phyloP scores from a whole-genome alignment of 75 land plant genomes.

The Cupressus sempervirens region DNA sequence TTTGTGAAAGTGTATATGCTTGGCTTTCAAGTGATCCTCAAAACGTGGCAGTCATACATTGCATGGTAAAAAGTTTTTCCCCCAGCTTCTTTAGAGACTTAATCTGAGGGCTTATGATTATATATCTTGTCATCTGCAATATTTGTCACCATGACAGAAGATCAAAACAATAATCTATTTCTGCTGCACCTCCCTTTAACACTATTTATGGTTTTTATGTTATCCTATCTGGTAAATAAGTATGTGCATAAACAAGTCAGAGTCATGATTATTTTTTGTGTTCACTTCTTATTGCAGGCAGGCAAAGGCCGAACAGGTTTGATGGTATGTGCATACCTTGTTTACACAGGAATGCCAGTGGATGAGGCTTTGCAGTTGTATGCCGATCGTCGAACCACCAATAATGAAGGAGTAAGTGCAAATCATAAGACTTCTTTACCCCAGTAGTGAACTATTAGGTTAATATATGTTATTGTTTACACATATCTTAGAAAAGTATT shows the following conservation, averaged over 20 bases:
- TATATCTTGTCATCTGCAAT: neutral
- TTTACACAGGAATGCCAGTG: slow-evolving; percentile 61
- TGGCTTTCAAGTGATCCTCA: slow-evolving; percentile 60
- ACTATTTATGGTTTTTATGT: neutral
- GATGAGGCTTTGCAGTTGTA: slow-evolving; percentile 63
- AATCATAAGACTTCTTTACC: neutral
- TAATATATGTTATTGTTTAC: neutral
- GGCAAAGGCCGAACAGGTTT: slow-evolving; percentile 84
- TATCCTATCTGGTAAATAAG: neutral
- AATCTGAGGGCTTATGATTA: neutral
- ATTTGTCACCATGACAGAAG: neutral
- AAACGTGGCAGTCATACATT: slow-evolving; percentile 69
- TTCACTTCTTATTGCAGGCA: slow-evolving; percentile 37
- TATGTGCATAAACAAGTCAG: neutral
- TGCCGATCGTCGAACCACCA: slow-evolving; percentile 57
- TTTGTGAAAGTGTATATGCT: slow-evolving; percentile 63
- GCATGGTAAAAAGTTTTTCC: slow-evolving; percentile 42
- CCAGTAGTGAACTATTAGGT: neutral
- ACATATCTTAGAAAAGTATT: neutral
- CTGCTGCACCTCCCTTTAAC: neutral
- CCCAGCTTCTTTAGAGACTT: neutral
- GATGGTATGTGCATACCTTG: slow-evolving; percentile 74
- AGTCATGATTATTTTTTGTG: neutral
- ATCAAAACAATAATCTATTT: neutral
- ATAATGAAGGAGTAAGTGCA: slow-evolving; percentile 62